Conservation (phyloP, 2,329 filamentous ascomycete species). For the Monosporascus sp. region DNA sequence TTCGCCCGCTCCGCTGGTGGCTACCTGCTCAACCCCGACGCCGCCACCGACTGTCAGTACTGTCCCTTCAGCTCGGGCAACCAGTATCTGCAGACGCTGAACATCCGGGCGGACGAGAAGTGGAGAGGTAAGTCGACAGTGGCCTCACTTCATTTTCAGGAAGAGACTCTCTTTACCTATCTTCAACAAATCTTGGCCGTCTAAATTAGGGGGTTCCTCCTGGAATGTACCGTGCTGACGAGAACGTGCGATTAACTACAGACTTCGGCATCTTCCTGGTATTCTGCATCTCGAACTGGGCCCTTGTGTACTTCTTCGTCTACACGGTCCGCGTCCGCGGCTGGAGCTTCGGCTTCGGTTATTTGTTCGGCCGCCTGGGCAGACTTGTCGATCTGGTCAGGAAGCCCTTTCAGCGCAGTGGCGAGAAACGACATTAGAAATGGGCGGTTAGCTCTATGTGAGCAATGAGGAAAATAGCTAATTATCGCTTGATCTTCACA, state of each 20-base stretch:
- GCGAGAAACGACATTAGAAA: not conserved
- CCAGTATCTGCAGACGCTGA: conserved; percentile 59
- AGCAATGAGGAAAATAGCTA: too few species aligned
- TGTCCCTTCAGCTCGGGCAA: conserved; percentile 55
- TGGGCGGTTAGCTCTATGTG: too few species aligned
- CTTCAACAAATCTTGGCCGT: too few species aligned
- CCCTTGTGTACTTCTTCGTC: conserved; percentile 71
- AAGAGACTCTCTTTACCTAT: not conserved
- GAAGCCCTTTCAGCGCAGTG: conserved; percentile 21
- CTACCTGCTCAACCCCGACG: conserved; percentile 59
- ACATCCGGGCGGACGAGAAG: conserved; percentile 51
- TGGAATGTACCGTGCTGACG: too few species aligned
- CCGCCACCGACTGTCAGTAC: conserved; percentile 59
- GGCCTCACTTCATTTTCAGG: not conserved
- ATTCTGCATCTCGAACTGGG: conserved; percentile 67
- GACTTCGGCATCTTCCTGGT: conserved; percentile 67
- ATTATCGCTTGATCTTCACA: too few species aligned
- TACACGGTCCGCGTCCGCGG: conserved; percentile 66
- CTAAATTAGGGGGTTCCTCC: too few species aligned
- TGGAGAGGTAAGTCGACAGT: conserved; percentile 49
- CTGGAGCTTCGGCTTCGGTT: conserved; percentile 66
- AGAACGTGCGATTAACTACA: conserved; percentile 9
- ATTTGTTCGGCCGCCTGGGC: conserved; percentile 38
- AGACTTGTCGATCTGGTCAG: conserved; percentile 25
- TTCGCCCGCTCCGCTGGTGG: conserved; percentile 52